Evolutionary conservation across 1,139 yeast species (phyloP), one percentile per base, ranked within the genome.

Genomic region (Yamadazyma pseudoaaseri): DNA sequence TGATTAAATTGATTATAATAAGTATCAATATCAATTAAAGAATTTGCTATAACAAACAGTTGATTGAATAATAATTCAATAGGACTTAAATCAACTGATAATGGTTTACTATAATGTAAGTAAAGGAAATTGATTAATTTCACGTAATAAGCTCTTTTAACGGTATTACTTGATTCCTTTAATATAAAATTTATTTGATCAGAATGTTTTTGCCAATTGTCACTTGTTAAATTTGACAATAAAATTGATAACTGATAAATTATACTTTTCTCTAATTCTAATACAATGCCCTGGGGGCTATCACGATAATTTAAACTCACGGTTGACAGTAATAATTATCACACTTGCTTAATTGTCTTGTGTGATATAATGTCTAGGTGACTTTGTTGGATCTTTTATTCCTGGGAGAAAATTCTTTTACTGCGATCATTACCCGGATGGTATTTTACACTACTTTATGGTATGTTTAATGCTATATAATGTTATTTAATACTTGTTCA

Each of bases 241-340:
- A 79, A 58, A 31, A 80, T 65, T 14, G 75, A 65, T 33, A 81
- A 53, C 53, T 81, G 86, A 29, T 78, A 72, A 41, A 69, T 53
- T 30, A 71, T 58, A 33, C 72, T 72, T 52, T 71, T 69, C 35
- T 64, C 58, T 38, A 69, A 48, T 47, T 69, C 73, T 14, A 61
- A 52, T 44, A 51, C 54, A 30, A 39, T 33, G 58, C 57, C 58
- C 58, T 26, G 27, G 35, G 56, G 58, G 58, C 58, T 40, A 15
- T 33, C 16, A 13, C 16, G 12, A 16, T 26, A 16, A 15, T 32
- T 25, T 26, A 37, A 34, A 42, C 39, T 41, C 46, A 44, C 49
- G 37, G 31, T 37, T 37, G 18, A 12, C 10, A 17, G 12, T 13
- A 13, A 24, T 8, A 22, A 12, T 6, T 6, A 7, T 18, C 8